These are phyloP conservation scores for Plasmodium berghei DNA, from an alignment of 169 alveolate genomes.

Conservation along the genomic window DNA sequence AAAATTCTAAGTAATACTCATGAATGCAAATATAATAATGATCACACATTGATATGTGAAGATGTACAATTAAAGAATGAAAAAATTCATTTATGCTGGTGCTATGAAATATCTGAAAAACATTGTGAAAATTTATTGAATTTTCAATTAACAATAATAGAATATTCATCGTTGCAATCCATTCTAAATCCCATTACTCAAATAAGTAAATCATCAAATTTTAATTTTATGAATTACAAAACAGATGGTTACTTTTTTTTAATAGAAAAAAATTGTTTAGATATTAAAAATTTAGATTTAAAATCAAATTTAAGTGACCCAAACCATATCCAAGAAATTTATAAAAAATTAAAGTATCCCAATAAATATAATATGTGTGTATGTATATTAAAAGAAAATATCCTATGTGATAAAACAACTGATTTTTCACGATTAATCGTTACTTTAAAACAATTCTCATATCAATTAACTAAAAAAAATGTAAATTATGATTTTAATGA, in stretches of 20 bases:
- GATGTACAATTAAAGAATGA: background rate
- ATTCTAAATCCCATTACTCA: constrained; percentile 34
- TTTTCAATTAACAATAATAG: constrained; percentile 9
- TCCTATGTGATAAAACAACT: constrained; percentile 20
- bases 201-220: constrained; percentile 39
- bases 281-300: constrained; percentile 32
- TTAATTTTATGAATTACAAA: constrained; percentile 34
- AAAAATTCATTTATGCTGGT: constrained; percentile 59
- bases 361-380: constrained; percentile 54
- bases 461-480: background rate
- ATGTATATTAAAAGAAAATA: constrained; percentile 20
- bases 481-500: constrained; percentile 11
- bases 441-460: background rate
- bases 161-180: constrained; percentile 20
- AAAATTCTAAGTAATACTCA: constrained; percentile 20
- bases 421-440: constrained; percentile 19
- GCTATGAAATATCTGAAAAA: constrained; percentile 14
- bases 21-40: constrained; percentile 19
- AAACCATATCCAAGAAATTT: constrained; percentile 26
- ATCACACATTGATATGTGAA: constrained; percentile 36
- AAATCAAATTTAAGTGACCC: constrained; percentile 35
- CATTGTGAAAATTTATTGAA: constrained; percentile 19
- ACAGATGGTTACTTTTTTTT: constrained; percentile 25
- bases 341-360: constrained; percentile 35
- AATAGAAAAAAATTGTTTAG: constrained; percentile 40